Base-by-base conservation (phyloP, 768 basidiomycete genomes). In the Suillus occidentalis region DNA sequence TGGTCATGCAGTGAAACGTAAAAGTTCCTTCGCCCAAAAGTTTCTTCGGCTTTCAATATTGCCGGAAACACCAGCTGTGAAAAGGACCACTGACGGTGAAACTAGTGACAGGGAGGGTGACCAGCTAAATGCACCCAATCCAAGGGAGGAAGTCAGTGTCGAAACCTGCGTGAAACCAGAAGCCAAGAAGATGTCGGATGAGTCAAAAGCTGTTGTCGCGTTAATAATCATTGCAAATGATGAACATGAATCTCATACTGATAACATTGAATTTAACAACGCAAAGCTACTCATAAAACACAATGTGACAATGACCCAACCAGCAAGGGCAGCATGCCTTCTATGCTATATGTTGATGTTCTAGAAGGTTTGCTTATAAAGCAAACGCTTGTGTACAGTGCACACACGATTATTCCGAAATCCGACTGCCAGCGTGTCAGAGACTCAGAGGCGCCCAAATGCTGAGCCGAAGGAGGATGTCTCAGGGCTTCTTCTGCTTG, bases 271-370 rank as follows among this genome's bases (percentile, higher is more conserved):
- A 28, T 28, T 28, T 28, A 77, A 93, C 87, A 64, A 91, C 91
- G 70, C 91, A 91, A 82, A 92, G 89, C 76, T 93, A 90, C 72
- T 93, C 91, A 25, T 85, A 85, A 71, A 94, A 89, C 89, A 91
- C 91, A 70, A n/a, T n/a, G n/a, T n/a, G n/a, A n/a, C n/a, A n/a
- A 91, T 87, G 61, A 88, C 78, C 68, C 81, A 81, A 20, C 85
- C 83, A 0, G 86, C 89, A 39, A 86, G 72, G 3, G 85, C 77
- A 1, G 89, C 90, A 40, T 90, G 82, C 49, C 90, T 31, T 82
- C n/a, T n/a, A n/a, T n/a, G n/a, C n/a, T n/a, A n/a, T n/a, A 28
- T 28, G 3, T 28, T 28, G 28, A 28, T 28, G n/a, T 5, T n/a
- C 4, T 12, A 6, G 12, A 49, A 3, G 14, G 49, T 50, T 25